Conservation (phyloP, 441 rosid genomes). For the Croton setiger region DNA sequence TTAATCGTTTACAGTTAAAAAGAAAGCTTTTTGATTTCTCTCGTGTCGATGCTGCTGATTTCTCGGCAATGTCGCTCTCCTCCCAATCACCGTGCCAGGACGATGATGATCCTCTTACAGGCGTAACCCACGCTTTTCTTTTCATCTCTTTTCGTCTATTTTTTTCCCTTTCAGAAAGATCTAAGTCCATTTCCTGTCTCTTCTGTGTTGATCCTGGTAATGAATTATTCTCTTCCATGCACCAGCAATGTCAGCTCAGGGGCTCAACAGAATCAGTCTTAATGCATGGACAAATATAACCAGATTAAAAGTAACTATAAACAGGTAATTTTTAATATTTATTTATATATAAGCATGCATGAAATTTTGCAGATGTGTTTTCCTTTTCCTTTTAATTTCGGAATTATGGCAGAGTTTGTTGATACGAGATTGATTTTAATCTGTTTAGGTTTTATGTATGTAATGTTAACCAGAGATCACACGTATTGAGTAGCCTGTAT, state of each 20-base stretch:
- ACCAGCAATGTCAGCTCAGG: background rate
- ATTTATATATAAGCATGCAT: background rate
- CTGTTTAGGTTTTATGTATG: conserved; percentile 23
- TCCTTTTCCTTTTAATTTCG: background rate
- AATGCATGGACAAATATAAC: background rate
- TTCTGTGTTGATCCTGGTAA: background rate
- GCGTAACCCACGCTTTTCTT: conserved; percentile 28
- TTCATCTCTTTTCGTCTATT: conserved; percentile 7
- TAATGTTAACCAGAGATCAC: conserved; percentile 25
- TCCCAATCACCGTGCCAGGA: conserved; percentile 19
- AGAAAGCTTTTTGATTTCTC: background rate
- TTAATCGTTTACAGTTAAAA: conserved; percentile 1
- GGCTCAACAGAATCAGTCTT: background rate
- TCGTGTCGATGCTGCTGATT: conserved; percentile 38
- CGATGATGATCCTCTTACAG: conserved; percentile 25
- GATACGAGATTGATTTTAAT: background rate
- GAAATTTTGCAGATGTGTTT: background rate
- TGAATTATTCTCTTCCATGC: background rate
- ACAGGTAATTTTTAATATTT: background rate
- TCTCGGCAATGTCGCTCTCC: conserved; percentile 46
- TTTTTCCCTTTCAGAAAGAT: background rate
- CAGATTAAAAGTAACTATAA: background rate
- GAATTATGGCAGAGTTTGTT: background rate
- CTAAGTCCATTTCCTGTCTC: background rate
- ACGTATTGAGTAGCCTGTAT: conserved; percentile 6